phyloP scores from a whole-genome alignment of 306 rosid species.

The Prunus campanulata region DNA sequence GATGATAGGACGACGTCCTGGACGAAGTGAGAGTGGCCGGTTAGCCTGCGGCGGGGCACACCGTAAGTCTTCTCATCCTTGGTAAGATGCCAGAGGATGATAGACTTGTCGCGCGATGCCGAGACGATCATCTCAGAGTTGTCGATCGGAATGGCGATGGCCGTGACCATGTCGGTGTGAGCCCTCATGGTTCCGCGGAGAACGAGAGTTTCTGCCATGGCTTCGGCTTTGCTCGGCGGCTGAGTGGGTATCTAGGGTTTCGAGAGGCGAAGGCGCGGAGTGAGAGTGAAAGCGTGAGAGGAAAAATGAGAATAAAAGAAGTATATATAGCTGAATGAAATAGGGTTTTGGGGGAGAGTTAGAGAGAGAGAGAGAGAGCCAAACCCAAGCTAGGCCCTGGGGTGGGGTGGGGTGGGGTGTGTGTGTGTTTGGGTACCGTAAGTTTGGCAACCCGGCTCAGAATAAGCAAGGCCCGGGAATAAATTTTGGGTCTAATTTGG shows the following conservation, averaged over 20 bases:
- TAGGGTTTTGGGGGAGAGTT: conserved; percentile 38
- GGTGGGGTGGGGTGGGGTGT: no score
- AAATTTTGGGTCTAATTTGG: neutral
- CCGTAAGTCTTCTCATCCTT: conserved; percentile 92
- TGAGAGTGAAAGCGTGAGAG: neutral
- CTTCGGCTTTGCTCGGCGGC: neutral
- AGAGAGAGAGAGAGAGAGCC: neutral
- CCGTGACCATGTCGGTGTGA: conserved; percentile 89
- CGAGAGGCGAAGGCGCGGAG: neutral
- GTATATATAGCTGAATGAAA: conserved; percentile 8
- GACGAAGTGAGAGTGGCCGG: conserved; percentile 90
- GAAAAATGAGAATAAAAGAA: neutral
- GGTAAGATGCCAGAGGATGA: conserved; percentile 84
- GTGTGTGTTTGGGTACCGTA: neutral
- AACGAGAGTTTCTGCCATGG: conserved; percentile 60
- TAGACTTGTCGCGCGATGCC: conserved; percentile 88
- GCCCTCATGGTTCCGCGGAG: conserved; percentile 92
- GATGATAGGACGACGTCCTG: conserved; percentile 94
- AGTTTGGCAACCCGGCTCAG: neutral
- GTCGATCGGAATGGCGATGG: conserved; percentile 92
- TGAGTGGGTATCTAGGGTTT: conserved; percentile 5
- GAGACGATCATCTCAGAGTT: conserved; percentile 87
- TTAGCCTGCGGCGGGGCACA: conserved; percentile 87
- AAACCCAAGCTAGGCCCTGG: neutral
- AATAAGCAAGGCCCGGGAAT: neutral